Base-by-base conservation (phyloP, 2,329 filamentous ascomycete species). In the Thelonectria olida region DNA sequence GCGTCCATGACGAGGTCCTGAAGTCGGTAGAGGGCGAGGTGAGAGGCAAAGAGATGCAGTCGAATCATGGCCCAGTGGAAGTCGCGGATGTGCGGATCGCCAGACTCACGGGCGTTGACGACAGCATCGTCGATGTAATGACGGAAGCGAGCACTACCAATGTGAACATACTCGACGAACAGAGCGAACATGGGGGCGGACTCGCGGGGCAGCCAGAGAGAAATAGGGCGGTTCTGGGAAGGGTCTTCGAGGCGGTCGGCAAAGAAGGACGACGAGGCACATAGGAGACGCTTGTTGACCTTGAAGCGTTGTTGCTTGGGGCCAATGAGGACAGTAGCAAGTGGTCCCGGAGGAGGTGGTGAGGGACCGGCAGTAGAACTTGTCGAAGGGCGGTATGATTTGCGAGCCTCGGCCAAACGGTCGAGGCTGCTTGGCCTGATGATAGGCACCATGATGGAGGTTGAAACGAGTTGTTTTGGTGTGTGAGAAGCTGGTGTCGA, bases 1-100 rank as follows among this genome's bases (percentile, higher is more conserved):
- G 82, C 81, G 65, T 88, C 85, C 80, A 87, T 87, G 69, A 84
- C 80, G 17, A 80, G 74, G 71, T 88, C 85, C 67, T 88, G 85
- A 8, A 88, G 78, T 8, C 78, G 77, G 25, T 80, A 73, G 4
- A 87, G 75, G 49, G 79, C 79, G 65, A 85, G 80, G 54, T 79
- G 76, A 4, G 84, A 81, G 42, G 85, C 85, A 73, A 88, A 88
- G 52, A 88, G 78, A 67, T 88, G 85, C 12, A 88, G 77, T 34
- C 81, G 81, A 54, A 87, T 82, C 7, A 88, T 77, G 61, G 83
- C 81, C 83, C 84, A 87, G 72, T 86, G 85, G 5, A 87, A 75
- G 27, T 77, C 77, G 66, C 77, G 78, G 67, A 67, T 72, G 9
- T 71, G 67, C 28, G 71, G 67, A 17, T 68, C 59, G 17, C 68